Conservation (phyloP, 2,329 filamentous ascomycete genomes). For the Orbilia ellipsospora region DNA sequence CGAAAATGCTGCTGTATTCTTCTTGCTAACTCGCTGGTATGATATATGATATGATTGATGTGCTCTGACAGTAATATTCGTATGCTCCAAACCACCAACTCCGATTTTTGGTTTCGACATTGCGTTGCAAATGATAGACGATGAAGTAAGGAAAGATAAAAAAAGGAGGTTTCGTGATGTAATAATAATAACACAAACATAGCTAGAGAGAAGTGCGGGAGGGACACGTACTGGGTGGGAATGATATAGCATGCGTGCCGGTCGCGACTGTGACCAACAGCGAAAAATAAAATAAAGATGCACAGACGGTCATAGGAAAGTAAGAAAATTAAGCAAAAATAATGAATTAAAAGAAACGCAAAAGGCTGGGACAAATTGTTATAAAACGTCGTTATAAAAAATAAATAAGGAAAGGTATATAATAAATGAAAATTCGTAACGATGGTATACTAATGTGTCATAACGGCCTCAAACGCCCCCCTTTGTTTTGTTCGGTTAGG, state of each 20-base stretch:
- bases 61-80: slow-evolving; percentile 17
- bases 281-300: too few species aligned
- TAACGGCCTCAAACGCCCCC: slow-evolving; percentile 51
- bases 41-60: neutral
- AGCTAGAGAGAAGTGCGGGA: neutral
- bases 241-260: neutral
- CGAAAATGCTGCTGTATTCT: neutral
- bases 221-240: neutral
- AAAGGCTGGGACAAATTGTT: too few species aligned
- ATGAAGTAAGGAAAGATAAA: neutral
- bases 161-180: too few species aligned
- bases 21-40: too few species aligned
- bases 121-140: slow-evolving; percentile 12
- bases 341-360: too few species aligned
- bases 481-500: slow-evolving; percentile 29
- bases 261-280: slow-evolving; percentile 3
- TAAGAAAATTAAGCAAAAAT: too few species aligned
- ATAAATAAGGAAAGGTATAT: slow-evolving; percentile 4
- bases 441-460: slow-evolving; percentile 31
- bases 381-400: neutral
- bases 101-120: slow-evolving; percentile 29
- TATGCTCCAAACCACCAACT: slow-evolving; percentile 55
- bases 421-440: neutral
- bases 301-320: too few species aligned
- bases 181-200: slow-evolving; percentile 11